Conservation (phyloP, 2,329 filamentous ascomycete species). For the Cordyceps sp. region DNA sequence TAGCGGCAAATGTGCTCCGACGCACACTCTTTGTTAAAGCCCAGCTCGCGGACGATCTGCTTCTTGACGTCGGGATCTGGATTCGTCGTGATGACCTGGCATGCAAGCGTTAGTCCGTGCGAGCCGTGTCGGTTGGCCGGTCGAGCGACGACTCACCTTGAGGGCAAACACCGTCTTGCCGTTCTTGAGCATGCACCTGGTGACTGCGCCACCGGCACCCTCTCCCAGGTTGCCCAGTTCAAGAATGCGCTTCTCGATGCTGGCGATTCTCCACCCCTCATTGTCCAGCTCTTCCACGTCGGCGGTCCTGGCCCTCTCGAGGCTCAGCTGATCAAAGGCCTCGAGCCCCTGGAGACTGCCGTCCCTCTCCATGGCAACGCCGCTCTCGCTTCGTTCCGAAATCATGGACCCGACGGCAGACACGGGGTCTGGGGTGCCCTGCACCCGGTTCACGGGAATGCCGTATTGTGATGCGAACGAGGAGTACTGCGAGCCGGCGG, state of each 20-base stretch:
- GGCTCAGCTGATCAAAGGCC: constrained; percentile 61
- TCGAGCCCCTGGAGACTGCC: constrained; percentile 63
- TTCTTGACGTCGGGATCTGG: constrained; percentile 97
- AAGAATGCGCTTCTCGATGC: constrained; percentile 70
- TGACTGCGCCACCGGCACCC: constrained; percentile 90
- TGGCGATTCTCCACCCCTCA: constrained; percentile 87
- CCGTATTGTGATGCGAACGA: constrained; percentile 63
- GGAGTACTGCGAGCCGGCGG: constrained; percentile 77
- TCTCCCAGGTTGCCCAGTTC: constrained; percentile 85
- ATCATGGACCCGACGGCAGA: constrained; percentile 78
- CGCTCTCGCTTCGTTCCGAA: constrained; percentile 64
- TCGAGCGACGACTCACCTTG: constrained; percentile 45
- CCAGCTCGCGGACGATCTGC: constrained; percentile 89
- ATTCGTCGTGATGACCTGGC: constrained; percentile 93
- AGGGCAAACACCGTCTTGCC: constrained; percentile 91
- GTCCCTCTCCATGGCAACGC: constrained; percentile 65
- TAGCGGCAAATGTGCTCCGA: constrained; percentile 95
- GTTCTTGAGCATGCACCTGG: constrained; percentile 72
- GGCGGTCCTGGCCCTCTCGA: constrained; percentile 67
- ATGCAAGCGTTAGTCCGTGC: no score
- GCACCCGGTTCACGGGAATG: constrained; percentile 46
- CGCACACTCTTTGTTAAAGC: constrained; percentile 95
- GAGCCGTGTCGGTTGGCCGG: no score
- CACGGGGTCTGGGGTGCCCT: constrained; percentile 65
- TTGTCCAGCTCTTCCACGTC: constrained; percentile 94